Percentiles rank a stretch among this genome's conserved stretches.
These are phyloP conservation scores for Corylus americana DNA, from an alignment of 306 rosid genomes.

Conservation along the genomic window DNA sequence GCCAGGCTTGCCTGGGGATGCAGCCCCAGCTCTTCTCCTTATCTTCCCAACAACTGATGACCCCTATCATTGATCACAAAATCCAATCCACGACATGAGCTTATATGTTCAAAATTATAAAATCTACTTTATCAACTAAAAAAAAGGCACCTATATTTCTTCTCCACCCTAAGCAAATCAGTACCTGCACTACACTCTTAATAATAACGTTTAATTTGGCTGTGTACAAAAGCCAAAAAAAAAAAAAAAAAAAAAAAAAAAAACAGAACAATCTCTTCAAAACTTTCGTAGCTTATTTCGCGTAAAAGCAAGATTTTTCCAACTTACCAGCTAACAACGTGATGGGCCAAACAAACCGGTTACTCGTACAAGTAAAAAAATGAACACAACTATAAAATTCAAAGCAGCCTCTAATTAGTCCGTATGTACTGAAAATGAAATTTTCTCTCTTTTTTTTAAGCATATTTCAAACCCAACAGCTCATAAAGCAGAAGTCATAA, in stretches of 20 bases:
- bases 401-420: background rate
- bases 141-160: background rate
- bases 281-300: background rate
- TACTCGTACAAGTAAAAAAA: background rate
- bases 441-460: too few species aligned
- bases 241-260: too few species aligned
- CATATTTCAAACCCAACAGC: too few species aligned
- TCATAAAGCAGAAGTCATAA: too few species aligned
- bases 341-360: background rate
- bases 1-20: constrained; percentile 57
- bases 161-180: background rate
- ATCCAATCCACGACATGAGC: constrained; percentile 16
- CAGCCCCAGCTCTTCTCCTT: constrained; percentile 65
- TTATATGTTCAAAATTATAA: constrained; percentile 2
- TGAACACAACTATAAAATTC: background rate
- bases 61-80: constrained; percentile 52
- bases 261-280: too few species aligned
- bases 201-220: too few species aligned
- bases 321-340: background rate
- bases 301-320: background rate
- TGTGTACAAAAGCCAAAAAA: too few species aligned
- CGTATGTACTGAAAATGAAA: background rate
- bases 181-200: too few species aligned
- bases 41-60: constrained; percentile 60
- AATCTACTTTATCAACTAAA: background rate